Evolutionary conservation across 306 rosid genomes (phyloP).

Genomic region (Aeschynomene evenia): DNA sequence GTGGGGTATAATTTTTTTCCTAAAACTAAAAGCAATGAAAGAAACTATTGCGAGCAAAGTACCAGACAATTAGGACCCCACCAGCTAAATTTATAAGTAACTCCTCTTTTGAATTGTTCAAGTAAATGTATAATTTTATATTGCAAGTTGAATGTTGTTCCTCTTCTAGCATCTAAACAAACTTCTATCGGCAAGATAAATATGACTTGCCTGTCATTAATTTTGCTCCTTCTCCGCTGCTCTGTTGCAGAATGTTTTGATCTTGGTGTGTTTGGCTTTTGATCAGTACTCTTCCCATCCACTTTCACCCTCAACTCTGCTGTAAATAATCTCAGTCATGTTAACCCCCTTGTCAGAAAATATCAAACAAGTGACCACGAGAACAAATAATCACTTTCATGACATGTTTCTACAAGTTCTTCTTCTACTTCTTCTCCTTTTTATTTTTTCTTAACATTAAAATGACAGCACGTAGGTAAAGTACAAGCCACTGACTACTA

Average conservation of each 20-base stretch:
- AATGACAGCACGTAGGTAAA: not conserved
- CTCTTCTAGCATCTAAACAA: constrained; percentile 2
- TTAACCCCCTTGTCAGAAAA: constrained; percentile 9
- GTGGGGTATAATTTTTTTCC: not conserved
- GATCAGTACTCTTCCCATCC: constrained; percentile 68
- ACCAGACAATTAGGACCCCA: not conserved
- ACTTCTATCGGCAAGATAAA: not conserved
- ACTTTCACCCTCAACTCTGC: constrained; percentile 64
- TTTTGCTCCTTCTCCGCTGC: constrained; percentile 97
- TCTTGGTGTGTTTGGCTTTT: constrained; percentile 89
- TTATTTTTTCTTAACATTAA: not conserved
- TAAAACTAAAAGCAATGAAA: not conserved
- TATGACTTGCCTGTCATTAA: constrained; percentile 81
- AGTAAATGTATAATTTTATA: not conserved
- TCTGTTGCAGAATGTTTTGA: constrained; percentile 99
- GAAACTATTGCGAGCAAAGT: not conserved
- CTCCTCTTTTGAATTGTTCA: not conserved
- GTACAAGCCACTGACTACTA: not conserved
- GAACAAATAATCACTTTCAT: not conserved
- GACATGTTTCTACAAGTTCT: not conserved
- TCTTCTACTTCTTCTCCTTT: no score
- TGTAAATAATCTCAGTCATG: constrained; percentile 17
- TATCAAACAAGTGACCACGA: not conserved
- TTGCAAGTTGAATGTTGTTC: not conserved
- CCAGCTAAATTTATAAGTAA: not conserved